Evolutionary conservation across 768 basidiomycete genomes (phyloP).

Genomic region (Phaeotremella skinneri): DNA sequence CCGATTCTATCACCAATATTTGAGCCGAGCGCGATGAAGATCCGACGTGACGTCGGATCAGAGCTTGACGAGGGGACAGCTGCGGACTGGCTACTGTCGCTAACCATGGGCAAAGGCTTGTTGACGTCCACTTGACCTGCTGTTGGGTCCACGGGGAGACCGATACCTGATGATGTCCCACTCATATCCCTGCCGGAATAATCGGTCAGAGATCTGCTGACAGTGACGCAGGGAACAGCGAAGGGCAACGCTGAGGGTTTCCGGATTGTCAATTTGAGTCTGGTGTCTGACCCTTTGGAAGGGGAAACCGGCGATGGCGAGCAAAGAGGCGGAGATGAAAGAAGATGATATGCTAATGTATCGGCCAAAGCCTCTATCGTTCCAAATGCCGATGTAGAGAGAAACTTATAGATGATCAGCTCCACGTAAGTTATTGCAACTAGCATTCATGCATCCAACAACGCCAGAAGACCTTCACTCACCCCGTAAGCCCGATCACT

Average conservation of each 20-base stretch:
- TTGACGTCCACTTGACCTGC: no score
- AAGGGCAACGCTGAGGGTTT: slow-evolving; percentile 72
- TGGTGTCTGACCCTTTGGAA: slow-evolving; percentile 10
- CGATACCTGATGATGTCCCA: no score
- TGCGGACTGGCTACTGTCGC: not conserved
- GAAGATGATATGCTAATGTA: slow-evolving; percentile 57
- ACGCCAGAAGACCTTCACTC: slow-evolving; percentile 33
- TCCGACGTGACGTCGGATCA: slow-evolving; percentile 34
- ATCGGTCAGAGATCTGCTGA: slow-evolving; percentile 52
- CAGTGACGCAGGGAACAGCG: slow-evolving; percentile 67
- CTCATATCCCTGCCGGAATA: slow-evolving; percentile 13
- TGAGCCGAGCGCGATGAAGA: slow-evolving; percentile 77
- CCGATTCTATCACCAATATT: slow-evolving; percentile 84
- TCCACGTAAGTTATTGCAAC: slow-evolving; percentile 3
- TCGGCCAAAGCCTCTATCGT: slow-evolving; percentile 73
- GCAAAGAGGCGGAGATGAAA: slow-evolving; percentile 44
- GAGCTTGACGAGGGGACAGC: not conserved
- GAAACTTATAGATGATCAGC: slow-evolving; percentile 53
- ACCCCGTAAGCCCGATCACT: slow-evolving; percentile 53
- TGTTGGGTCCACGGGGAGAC: not conserved
- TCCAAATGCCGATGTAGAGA: slow-evolving; percentile 57
- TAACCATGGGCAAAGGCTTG: no score
- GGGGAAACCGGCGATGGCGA: slow-evolving; percentile 30
- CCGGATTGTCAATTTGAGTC: slow-evolving; percentile 61
- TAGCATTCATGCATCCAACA: not conserved